A percentile compares a stretch with the other conserved stretches of the same genome.
Evolutionary conservation across 1,284 basidiomycete species (phyloP).

Genomic region (Irpex sp.): DNA sequence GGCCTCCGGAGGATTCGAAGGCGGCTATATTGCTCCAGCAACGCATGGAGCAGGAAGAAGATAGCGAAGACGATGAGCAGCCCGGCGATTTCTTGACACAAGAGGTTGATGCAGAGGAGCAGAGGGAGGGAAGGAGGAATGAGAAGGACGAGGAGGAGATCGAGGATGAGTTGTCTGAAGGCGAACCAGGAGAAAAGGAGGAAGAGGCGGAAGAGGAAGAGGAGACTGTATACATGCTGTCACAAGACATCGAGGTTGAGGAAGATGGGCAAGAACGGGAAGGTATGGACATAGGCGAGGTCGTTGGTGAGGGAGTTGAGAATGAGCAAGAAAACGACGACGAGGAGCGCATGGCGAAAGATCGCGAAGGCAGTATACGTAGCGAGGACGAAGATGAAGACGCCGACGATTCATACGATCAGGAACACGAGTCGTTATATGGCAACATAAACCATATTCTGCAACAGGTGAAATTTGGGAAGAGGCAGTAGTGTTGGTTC

Average conservation of each 20-base stretch:
- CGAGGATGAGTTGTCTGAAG: not conserved
- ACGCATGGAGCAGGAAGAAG: not conserved
- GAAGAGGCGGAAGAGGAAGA: not conserved
- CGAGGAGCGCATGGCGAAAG: not conserved
- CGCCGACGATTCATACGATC: no score
- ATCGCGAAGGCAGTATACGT: no score
- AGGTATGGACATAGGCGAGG: not conserved
- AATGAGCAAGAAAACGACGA: not conserved
- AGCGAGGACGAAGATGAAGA: no score
- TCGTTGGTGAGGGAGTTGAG: not conserved
- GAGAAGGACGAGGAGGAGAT: not conserved
- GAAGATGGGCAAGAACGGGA: not conserved
- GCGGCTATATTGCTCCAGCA: not conserved
- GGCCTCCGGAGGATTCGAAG: slow-evolving; percentile 3
- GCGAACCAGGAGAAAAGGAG: not conserved
- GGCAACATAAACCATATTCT: no score
- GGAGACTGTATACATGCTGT: not conserved
- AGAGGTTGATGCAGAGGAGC: no score
- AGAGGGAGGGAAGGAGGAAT: not conserved
- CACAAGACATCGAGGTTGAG: not conserved
- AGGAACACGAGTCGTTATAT: no score
- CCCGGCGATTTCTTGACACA: not conserved
- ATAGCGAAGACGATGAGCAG: not conserved
- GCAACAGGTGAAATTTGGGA: no score
- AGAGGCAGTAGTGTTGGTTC: no score